Percentiles rank a stretch among this genome's conserved stretches.
Conservation (phyloP, 2,329 filamentous ascomycete species). For the Cyclaneusma minus region DNA sequence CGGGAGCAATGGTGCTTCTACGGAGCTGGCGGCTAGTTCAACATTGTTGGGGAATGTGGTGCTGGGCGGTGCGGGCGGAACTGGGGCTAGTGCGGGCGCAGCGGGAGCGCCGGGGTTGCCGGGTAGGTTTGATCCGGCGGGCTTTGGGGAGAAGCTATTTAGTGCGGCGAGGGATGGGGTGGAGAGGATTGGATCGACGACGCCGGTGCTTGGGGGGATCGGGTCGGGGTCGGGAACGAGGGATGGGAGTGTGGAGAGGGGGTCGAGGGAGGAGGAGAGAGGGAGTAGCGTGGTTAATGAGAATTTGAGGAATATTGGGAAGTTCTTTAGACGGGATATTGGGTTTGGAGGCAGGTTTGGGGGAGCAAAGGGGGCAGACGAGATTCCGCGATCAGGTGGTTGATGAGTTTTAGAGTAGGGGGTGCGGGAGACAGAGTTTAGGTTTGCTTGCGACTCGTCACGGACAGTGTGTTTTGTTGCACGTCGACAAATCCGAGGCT, state of each 20-base stretch:
- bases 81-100: conserved; percentile 27
- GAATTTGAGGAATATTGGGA: conserved; percentile 88
- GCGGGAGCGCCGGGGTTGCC: conserved; percentile 23
- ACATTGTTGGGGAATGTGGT: conserved; percentile 23
- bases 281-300: conserved; percentile 58
- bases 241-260: conserved; percentile 9
- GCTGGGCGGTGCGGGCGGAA: conserved; percentile 26
- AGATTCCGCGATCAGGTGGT: no score
- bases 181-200: conserved; percentile 53
- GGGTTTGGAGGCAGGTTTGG: conserved; percentile 61
- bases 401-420: conserved; percentile 15
- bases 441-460: no score
- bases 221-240: conserved; percentile 7
- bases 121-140: conserved; percentile 62
- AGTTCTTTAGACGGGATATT: conserved; percentile 85
- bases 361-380: no score
- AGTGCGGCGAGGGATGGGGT: conserved; percentile 76
- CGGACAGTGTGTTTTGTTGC: no score
- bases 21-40: conserved; percentile 57
- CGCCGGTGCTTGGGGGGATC: conserved; percentile 8
- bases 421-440: conserved; percentile 8
- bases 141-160: conserved; percentile 74
- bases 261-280: conserved; percentile 12
- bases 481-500: no score
- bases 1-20: no score